These are phyloP conservation scores for Pelagophyceae sp. DNA, from an alignment of 352 stramenopile species.

Conservation along the genomic window DNA sequence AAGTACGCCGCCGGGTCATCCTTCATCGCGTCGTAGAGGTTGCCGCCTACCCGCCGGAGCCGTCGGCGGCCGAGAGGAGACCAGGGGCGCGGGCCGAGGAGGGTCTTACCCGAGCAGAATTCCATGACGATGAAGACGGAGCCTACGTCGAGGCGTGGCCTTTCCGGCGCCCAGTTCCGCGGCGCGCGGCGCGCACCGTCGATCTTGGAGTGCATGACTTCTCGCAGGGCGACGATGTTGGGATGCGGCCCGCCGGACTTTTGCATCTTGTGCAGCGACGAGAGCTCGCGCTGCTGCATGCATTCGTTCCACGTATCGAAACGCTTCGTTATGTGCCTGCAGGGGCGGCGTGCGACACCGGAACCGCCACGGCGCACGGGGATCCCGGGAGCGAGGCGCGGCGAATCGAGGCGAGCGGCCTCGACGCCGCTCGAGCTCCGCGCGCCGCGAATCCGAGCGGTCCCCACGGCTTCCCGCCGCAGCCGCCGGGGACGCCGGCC, in stretches of 20 bases:
- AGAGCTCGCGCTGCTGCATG: slow-evolving; percentile 6
- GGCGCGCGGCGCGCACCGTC: background rate
- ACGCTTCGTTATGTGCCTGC: background rate
- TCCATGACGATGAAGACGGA: slow-evolving; percentile 17
- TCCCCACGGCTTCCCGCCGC: too few relatives aligned
- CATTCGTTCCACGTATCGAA: slow-evolving; percentile 1
- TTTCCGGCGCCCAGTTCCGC: background rate
- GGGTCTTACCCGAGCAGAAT: too few relatives aligned
- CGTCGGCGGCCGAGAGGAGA: too few relatives aligned
- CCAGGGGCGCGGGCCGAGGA: too few relatives aligned
- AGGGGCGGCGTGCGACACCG: too few relatives aligned
- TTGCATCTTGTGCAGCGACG: background rate
- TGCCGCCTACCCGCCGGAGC: too few relatives aligned
- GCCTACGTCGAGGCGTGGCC: background rate
- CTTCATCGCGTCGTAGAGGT: slow-evolving; percentile 7
- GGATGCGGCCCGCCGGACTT: background rate
- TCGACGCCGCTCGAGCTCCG: too few relatives aligned
- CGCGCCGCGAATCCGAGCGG: too few relatives aligned
- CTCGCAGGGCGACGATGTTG: background rate
- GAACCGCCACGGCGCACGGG: too few relatives aligned
- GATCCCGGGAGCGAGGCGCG: too few relatives aligned
- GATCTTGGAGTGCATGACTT: slow-evolving; percentile 8
- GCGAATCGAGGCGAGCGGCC: too few relatives aligned
- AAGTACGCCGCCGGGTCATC: background rate
- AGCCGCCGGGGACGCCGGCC: too few relatives aligned